These are phyloP conservation scores for Apiospora koreana DNA, from an alignment of 2,329 filamentous ascomycete genomes.

Conservation along the genomic window DNA sequence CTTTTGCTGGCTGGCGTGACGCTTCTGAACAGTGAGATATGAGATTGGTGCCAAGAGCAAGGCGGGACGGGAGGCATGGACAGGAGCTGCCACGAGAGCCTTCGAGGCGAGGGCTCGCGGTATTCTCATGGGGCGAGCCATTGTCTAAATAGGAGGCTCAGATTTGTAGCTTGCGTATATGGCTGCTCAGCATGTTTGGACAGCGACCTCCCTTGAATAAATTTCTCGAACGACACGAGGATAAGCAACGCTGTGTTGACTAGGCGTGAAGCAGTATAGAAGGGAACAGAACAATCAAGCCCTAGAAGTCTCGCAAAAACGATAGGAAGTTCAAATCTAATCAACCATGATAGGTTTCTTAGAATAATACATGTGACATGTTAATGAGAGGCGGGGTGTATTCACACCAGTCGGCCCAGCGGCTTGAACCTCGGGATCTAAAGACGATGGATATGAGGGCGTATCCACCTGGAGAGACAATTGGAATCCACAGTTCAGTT, in stretches of 20 bases:
- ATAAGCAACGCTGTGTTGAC: no score
- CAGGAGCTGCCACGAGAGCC: background rate
- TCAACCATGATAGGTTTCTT: background rate
- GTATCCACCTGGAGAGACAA: background rate
- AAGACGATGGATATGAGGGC: background rate
- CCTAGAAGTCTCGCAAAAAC: background rate
- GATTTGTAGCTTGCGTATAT: background rate
- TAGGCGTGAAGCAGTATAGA: background rate
- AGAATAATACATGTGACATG: background rate
- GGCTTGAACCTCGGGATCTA: background rate
- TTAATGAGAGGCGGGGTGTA: background rate
- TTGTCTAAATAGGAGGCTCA: background rate
- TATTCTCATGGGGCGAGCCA: background rate
- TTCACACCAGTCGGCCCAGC: background rate
- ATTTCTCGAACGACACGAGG: background rate
- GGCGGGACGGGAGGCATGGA: background rate
- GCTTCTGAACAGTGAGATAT: background rate
- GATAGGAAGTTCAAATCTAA: background rate
- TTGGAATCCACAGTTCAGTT: background rate
- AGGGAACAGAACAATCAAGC: background rate
- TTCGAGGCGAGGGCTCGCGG: background rate
- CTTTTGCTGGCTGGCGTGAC: background rate
- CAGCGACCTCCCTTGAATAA: background rate
- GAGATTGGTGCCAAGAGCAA: background rate
- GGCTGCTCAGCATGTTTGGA: background rate